phyloP scores from a whole-genome alignment of 345 rosid species.

The Limnanthes douglasii region DNA sequence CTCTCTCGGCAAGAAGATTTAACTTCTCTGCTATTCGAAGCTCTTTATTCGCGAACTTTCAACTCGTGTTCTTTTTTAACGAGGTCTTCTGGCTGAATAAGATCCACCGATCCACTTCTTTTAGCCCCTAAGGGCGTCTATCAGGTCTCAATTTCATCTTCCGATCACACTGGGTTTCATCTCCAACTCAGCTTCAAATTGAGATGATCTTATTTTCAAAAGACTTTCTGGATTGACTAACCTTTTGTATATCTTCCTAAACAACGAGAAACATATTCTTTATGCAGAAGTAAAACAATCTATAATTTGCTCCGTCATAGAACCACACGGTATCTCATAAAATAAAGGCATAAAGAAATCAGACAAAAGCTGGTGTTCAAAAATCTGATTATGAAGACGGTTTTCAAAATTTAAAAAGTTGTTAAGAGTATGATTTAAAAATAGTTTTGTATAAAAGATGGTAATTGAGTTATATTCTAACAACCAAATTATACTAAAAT shows the following conservation, averaged over 20 bases:
- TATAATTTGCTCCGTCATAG: not conserved
- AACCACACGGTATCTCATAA: no score
- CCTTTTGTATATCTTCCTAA: constrained; percentile 57
- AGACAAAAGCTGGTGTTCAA: no score
- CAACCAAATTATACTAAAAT: no score
- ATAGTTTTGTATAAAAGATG: no score
- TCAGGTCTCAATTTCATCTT: constrained; percentile 74
- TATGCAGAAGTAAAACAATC: no score
- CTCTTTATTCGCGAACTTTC: constrained; percentile 57
- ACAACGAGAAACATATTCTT: constrained; percentile 3
- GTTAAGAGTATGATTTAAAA: no score
- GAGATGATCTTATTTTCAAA: constrained; percentile 44
- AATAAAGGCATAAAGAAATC: no score
- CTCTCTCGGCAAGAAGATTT: constrained; percentile 40
- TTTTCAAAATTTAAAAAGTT: no score
- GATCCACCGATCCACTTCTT: constrained; percentile 80
- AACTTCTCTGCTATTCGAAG: constrained; percentile 45
- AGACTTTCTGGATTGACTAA: constrained; percentile 43
- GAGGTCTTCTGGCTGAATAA: constrained; percentile 49
- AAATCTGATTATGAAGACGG: no score
- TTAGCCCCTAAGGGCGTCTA: constrained; percentile 86
- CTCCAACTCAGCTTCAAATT: constrained; percentile 72
- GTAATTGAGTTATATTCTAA: no score
- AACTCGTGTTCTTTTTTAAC: constrained; percentile 70
- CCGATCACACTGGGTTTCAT: constrained; percentile 40